Base-by-base conservation (phyloP, 177 flowering plant genomes). In the Vitis hybrid region DNA sequence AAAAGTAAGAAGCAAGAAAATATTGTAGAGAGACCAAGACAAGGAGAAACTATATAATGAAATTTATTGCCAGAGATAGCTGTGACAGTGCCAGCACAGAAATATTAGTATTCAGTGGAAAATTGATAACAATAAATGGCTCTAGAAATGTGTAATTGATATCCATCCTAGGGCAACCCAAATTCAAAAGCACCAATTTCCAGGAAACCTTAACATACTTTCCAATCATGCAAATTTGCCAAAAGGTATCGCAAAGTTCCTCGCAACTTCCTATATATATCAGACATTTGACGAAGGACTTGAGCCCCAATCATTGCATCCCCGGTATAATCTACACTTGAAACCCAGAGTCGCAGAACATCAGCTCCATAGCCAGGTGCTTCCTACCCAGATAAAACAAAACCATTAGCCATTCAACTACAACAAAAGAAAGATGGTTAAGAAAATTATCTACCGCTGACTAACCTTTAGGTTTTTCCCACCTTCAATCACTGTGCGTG, bases 341-440 rank as follows among this genome's bases (percentile, higher is more conserved):
- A 91, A 71, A 95, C 98, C 99, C 99, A 95, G 65, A 95, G 97
- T 45, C 99, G 84, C 57, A 95, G 79, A 54, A 89, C 93, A 85
- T 95, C 99, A 40, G 99, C 98, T 81, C 99, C 97, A 83, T 90
- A 93, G 66, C 83, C 86, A 74, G 97, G 96, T 65, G 85, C 77
- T 71, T 89, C 94, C 98, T 94, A 85, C 70, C 75, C 82, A 70
- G 66, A 71, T 66, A 52, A 74, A 60, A 2, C 26, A 67, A 56
- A 32, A 34, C 32, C 3, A 11, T 56, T 17, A 30, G 58, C 51
- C 54, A 70, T 19, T 52, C 3, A 61, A 45, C 12, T 14, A 10
- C 4, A 14, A 70, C n/a, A 68, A 14, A 30, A 57, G 6, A n/a
- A 50, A 51, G n/a, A 10, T 52, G 9, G 10, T 19, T 13, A n/a